phyloP scores from a whole-genome alignment of 306 rosid species.

The Vigna mungo region DNA sequence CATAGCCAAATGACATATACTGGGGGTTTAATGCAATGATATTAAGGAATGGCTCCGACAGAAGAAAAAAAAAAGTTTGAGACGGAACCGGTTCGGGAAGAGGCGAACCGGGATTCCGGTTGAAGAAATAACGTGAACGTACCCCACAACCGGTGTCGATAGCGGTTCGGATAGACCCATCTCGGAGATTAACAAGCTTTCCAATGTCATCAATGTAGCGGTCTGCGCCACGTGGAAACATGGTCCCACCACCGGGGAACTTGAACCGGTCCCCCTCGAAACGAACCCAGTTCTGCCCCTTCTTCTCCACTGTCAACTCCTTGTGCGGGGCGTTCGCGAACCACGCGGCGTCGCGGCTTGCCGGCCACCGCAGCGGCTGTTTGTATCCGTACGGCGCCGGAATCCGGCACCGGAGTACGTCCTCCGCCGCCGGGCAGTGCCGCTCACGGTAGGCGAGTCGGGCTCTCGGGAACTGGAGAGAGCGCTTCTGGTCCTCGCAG shows the following conservation, averaged over 20 bases:
- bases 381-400: conserved; percentile 78
- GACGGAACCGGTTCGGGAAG: conserved; percentile 18
- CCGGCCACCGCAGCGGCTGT: conserved; percentile 88
- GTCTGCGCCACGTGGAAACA: conserved; percentile 89
- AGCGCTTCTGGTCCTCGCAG: conserved; percentile 77
- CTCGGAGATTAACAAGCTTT: conserved; percentile 65
- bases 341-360: conserved; percentile 78
- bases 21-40: not conserved
- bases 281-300: conserved; percentile 61
- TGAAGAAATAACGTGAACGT: conserved; percentile 35
- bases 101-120: not conserved
- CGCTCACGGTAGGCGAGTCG: conserved; percentile 69
- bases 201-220: conserved; percentile 86
- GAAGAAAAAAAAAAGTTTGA: not conserved
- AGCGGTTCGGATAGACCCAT: conserved; percentile 90
- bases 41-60: not conserved
- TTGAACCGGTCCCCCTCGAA: conserved; percentile 65
- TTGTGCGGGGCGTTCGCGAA: conserved; percentile 89
- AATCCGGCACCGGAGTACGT: conserved; percentile 65
- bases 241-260: conserved; percentile 98
- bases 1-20: not conserved
- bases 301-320: conserved; percentile 86
- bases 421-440: conserved; percentile 73
- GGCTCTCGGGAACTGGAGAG: conserved; percentile 60
- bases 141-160: conserved; percentile 99